These are phyloP conservation scores for Rhizophora mangle DNA, from an alignment of 345 rosid genomes.

Conservation along the genomic window DNA sequence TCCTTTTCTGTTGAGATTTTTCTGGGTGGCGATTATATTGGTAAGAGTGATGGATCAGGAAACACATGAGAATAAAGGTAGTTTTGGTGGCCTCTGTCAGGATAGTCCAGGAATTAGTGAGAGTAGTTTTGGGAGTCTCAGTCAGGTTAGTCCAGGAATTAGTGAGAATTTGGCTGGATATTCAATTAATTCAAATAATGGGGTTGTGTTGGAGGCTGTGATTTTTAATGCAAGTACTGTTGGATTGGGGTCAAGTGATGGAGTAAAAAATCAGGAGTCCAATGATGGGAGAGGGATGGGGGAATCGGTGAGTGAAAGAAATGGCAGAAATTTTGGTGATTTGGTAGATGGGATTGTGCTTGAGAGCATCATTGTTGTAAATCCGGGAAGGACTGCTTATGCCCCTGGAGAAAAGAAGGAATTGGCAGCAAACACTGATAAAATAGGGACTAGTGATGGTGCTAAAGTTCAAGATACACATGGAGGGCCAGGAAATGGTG, in stretches of 20 bases:
- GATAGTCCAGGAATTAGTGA: not conserved
- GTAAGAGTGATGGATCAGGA: constrained; percentile 38
- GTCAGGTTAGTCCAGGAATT: not conserved
- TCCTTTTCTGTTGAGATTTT: constrained; percentile 3
- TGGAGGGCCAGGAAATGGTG: constrained; percentile 14
- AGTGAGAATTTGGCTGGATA: not conserved
- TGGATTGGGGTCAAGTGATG: not conserved
- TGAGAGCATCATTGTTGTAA: constrained; percentile 19
- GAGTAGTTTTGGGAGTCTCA: not conserved
- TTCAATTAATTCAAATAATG: not conserved
- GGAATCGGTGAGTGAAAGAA: constrained; percentile 15
- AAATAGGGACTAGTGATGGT: constrained; percentile 14
- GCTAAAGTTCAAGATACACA: not conserved
- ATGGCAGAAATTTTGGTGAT: constrained; percentile 23
- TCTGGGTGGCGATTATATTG: constrained; percentile 5
- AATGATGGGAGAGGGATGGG: constrained; percentile 15
- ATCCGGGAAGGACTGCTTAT: constrained; percentile 20
- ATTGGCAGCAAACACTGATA: constrained; percentile 20
- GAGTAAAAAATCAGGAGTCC: not conserved
- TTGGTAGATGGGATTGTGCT: constrained; percentile 22
- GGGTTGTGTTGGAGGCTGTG: not conserved
- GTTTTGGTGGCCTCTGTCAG: not conserved
- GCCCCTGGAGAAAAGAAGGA: constrained; percentile 24
- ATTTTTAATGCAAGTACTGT: not conserved
- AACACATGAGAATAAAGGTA: not conserved